Base-by-base conservation (phyloP, 2,329 filamentous ascomycete genomes). In the Trichoderma pleuroti region DNA sequence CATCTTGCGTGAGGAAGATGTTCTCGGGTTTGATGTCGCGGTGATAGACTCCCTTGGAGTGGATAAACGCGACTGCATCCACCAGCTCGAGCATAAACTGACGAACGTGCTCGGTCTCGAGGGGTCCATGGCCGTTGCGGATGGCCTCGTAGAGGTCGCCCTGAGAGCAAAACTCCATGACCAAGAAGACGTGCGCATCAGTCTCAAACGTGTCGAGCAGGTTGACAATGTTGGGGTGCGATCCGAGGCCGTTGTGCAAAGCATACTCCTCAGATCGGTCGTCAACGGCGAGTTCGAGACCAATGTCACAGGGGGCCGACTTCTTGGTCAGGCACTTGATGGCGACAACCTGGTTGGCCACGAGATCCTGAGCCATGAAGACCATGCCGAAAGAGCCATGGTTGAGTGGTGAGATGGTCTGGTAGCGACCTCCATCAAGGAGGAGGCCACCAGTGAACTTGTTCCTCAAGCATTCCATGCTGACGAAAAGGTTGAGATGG, bases 21-120 rank as follows among this genome's bases (percentile, higher is more conserved):
- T 99, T 99, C 86, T 99, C 96, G 0, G 96, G 96, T 85, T 99
- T 99, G 88, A 99, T 98, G 81, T 99, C 96, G 72, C 96, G 93
- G 80, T 99, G 96, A 81, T 94, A 98, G 78, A 98, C 89, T 74
- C 93, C 94, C 81, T 94, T 94, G 73, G 88, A 87, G 81, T 99
- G 96, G 82, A 97, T 93, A 82, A 93, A 94, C 73, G 93, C 90
- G 63, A 99, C 92, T 64, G 95, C 93, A 79, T 93, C 91, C 67
- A 99, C 88, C 39, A 99, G 89, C 83, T 99, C 90, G 72, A 98
- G 85, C 96, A 99, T 98, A 85, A 98, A 98, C 74, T 93, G 92
- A 74, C 96, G 93, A 72, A 99, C 96, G 80, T 99, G 94, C 79
- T 98, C 94, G 2, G 96, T 98, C 85, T 98, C 93, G 65, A 97